Evolutionary conservation across 352 stramenopile genomes (phyloP), one percentile per base, ranked within the genome.

Genomic region (Phytophthora pluvialis): DNA sequence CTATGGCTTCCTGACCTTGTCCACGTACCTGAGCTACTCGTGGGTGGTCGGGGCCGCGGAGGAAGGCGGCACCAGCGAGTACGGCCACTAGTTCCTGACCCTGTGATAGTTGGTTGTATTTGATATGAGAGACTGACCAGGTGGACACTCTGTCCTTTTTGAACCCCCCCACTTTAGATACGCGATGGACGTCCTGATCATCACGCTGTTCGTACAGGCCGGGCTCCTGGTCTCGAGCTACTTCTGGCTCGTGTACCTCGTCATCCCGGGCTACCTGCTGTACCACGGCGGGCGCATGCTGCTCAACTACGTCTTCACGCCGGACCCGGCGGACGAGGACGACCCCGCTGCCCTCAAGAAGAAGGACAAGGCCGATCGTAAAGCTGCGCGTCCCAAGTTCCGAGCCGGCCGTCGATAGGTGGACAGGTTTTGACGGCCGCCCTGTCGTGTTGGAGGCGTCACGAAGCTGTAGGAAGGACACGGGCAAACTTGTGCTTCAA

Each of bases 181-280:
- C 45, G 87, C 84, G 12, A 94, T 96, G 83, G 88, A 96, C 64
- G 78, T 96, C 43, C 60, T 96, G 45, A 69, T 95, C 59, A 58
- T 96, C 51, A 94, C 85, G 50, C 73, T 96, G 26, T 82, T 91
- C 44, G 87, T 93, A 56, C 86, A 96, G 45, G 67, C 75, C 0
- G 88, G 88, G 13, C 71, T 91, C 21, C 53, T 93, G 52, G 64
- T 95, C 52, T 94, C 86, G 15, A 86, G 89, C 72, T 96, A 95
- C 81, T 96, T 94, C 56, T 96, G 88, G 88, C 79, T 92, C 59
- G 56, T 88, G 26, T 94, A 88, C 67, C 75, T 96, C 40, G 78
- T 82, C 75, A 91, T 95, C 43, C 88, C 88, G 36, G 86, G 82
- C 7, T 95, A 83, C 57, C 36, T 96, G 59, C 60, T 94, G n/a